Evolutionary conservation across 768 basidiomycete genomes (phyloP), one percentile per base, ranked within the genome.

Genomic region (Rhodosporidiobolus odoratus): DNA sequence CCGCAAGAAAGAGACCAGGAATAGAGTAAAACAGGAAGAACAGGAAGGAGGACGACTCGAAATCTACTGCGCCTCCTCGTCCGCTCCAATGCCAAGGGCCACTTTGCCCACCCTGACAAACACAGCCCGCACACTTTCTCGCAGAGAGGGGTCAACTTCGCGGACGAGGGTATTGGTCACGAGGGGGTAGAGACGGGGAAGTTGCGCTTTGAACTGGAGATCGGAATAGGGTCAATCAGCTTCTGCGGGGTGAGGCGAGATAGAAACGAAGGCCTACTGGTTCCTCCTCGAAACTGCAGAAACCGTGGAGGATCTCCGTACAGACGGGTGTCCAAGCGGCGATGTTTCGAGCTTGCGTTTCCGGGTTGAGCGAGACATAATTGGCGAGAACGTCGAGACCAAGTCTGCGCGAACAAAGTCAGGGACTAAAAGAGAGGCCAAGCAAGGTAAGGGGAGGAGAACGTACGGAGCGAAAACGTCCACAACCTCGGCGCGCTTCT

Each of bases 321-420:
- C 97, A 89, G 38, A 99, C 96, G n/a, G 96, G 96, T 30, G 92
- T 95, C 96, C 96, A 99, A 1, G 96, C 95, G 21, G 87, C 80
- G 68, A 99, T 94, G 78, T 96, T 98, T 81, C 97, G 92, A 61
- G 87, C 87, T 80, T 98, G 95, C 5, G 88, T 92, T 69, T 98
- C 95, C 4, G 88, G 80, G 56, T 90, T 89, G 62, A 99, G 83
- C 76, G 89, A 89, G 78, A 87, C 91, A 80, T 92, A 99, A 79
- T 96, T 92, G 75, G 88, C 86, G 64, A 99, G 81, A 27, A 98
- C 91, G 30, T 89, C 91, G 50, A 92, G 83, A 34, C 89, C 89
- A 68, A 99, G 84, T 54, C 94, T 98, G 76, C 13, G 58, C 62
- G 30, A 19, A 66, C 32, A 89, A 88, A 88, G n/a, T n/a, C n/a